These are phyloP conservation scores for Tillandsia leiboldiana DNA, from an alignment of 176 grass and related monocot genomes.

Conservation along the genomic window DNA sequence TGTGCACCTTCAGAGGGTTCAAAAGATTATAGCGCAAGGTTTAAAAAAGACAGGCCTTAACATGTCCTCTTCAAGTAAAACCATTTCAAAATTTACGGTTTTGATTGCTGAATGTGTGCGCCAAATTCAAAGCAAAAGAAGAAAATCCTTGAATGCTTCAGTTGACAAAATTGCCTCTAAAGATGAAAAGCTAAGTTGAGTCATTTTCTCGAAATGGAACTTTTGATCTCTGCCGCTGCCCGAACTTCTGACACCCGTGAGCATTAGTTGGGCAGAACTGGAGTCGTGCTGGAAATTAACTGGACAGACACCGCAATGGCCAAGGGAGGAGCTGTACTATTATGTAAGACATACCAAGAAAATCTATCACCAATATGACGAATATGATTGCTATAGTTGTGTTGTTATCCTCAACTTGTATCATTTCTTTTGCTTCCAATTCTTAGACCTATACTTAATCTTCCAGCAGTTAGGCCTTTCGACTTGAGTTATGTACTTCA, in stretches of 20 bases:
- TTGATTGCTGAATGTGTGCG: conserved; percentile 64
- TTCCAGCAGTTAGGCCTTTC: too few species aligned
- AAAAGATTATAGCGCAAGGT: conserved; percentile 50
- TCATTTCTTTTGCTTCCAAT: background rate
- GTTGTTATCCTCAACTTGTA: background rate
- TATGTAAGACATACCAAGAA: background rate
- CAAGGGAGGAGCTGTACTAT: background rate
- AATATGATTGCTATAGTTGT: background rate
- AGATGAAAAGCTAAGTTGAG: conserved; percentile 44
- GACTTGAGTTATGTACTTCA: too few species aligned
- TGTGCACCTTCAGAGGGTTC: conserved; percentile 47
- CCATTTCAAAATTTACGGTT: conserved; percentile 46
- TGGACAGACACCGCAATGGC: background rate
- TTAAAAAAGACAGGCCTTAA: conserved; percentile 67
- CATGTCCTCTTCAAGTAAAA: conserved; percentile 33
- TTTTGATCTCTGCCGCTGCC: conserved; percentile 13
- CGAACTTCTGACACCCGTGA: conserved; percentile 12
- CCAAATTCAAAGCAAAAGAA: conserved; percentile 69
- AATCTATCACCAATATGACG: background rate
- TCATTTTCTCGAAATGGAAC: background rate
- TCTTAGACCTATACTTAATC: too few species aligned
- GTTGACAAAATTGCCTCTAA: conserved; percentile 19
- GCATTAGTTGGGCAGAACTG: conserved; percentile 1
- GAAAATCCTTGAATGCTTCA: conserved; percentile 28
- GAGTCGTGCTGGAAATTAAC: background rate